Evolutionary conservation across 1,139 yeast genomes (phyloP), one percentile per base, ranked within the genome.

Genomic region (Candida smagusa): DNA sequence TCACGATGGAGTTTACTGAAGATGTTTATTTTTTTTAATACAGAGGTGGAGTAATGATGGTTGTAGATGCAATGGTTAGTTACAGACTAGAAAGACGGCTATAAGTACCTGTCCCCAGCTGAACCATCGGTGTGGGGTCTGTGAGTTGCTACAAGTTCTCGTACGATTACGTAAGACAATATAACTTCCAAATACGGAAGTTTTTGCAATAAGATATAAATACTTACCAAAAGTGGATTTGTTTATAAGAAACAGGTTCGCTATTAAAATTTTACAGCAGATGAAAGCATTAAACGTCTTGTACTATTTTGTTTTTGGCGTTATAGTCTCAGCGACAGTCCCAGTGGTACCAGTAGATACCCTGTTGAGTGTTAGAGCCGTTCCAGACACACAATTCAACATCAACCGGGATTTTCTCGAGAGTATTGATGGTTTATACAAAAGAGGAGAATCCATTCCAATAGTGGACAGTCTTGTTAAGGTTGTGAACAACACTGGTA

Each of bases 401-500:
- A 36, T 38, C 21, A 22, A 29, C 9, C 19, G 28, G 30, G 30
- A 24, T 8, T 35, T 22, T 16, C 21, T 21, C 23, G 19, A 22
- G 9, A 24, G 35, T 22, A 12, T 33, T 8, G 28, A 33, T 3
- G 33, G n/a, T 7, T 26, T 37, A 7, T 22, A 30, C 19, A 50
- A 52, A 31, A 44, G 58, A 43, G 56, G 52, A 28, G 52, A 53
- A 42, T 45, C 35, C 22, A 36, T 22, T 9, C 9, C 23, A 6
- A 45, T 48, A 9, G 49, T 62, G 34, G 59, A 53, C 25, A 36
- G 52, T 8, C 42, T 65, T 13, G 45, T 68, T 21, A 36, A 46
- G 12, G 36, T 54, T n/a, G 53, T 69, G 27, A 69, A 70, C 47
- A 47, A 45, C 25, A 59, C 74, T 1, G 74, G 72, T 9, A 45